phyloP scores from a whole-genome alignment of 1,139 yeast species.

The Candida albicans region DNA sequence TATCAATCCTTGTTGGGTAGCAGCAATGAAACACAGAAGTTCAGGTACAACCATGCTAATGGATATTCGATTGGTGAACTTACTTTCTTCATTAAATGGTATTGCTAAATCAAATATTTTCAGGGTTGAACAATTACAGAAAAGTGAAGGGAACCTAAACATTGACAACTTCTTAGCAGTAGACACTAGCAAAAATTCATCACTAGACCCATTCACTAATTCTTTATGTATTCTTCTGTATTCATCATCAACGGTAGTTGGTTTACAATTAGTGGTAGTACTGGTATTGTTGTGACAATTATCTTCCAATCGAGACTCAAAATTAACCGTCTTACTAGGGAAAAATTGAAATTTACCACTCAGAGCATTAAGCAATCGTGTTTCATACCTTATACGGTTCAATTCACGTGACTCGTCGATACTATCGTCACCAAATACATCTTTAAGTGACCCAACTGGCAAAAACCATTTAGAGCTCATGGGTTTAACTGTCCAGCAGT shows the following conservation, averaged over 20 bases:
- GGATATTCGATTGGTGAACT: conserved; percentile 51
- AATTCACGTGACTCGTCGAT: conserved; percentile 32
- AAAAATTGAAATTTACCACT: conserved; percentile 1
- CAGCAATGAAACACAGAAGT: conserved; percentile 52
- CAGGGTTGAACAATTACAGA: conserved; percentile 51
- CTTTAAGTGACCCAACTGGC: conserved; percentile 47
- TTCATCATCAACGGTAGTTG: conserved; percentile 38
- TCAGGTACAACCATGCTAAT: conserved; percentile 53
- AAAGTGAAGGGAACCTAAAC: conserved; percentile 49
- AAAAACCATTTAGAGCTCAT: conserved; percentile 44
- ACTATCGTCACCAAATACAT: conserved; percentile 47
- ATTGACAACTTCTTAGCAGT: conserved; percentile 45
- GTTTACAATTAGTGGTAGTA: conserved; percentile 17
- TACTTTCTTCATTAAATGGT: conserved; percentile 39
- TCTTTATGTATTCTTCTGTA: conserved; percentile 35
- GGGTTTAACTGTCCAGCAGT: conserved; percentile 56
- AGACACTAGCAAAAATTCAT: conserved; percentile 40
- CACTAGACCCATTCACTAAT: conserved; percentile 7
- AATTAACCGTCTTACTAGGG: conserved; percentile 1
- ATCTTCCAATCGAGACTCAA: neutral
- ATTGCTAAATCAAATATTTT: conserved; percentile 37
- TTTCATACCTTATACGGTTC: conserved; percentile 33
- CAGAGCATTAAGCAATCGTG: conserved; percentile 21
- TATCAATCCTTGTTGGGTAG: conserved; percentile 60
- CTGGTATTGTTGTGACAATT: neutral